Conservation (phyloP, 2,329 filamentous ascomycete species). For the Raffaelea ambrosiae region DNA sequence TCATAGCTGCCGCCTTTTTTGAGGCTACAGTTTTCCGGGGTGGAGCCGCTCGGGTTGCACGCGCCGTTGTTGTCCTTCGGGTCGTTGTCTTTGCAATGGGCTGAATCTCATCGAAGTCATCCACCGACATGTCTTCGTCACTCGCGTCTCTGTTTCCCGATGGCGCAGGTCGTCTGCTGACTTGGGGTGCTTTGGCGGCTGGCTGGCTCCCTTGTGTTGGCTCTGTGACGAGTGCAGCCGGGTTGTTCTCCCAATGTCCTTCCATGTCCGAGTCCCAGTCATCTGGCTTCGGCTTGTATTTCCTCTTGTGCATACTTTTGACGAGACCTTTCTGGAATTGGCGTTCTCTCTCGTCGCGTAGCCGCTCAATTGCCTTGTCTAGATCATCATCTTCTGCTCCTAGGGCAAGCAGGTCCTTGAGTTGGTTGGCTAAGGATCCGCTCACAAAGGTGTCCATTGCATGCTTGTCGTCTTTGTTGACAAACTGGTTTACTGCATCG, state of each 20-base stretch:
- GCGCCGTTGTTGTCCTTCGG: slow-evolving; percentile 20
- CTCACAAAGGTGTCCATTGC: slow-evolving; percentile 77
- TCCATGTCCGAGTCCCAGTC: slow-evolving; percentile 87
- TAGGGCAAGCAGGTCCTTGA: slow-evolving; percentile 59
- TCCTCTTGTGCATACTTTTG: slow-evolving; percentile 32
- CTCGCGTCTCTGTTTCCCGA: slow-evolving; percentile 14
- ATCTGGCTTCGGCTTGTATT: slow-evolving; percentile 66
- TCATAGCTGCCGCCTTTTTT: slow-evolving; percentile 22
- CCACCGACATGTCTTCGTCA: slow-evolving; percentile 43
- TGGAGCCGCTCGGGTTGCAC: slow-evolving; percentile 26
- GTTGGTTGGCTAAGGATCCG: slow-evolving; percentile 61
- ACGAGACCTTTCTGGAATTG: slow-evolving; percentile 59
- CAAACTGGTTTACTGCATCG: slow-evolving; percentile 86
- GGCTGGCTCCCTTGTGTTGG: slow-evolving; percentile 4
- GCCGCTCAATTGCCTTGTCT: slow-evolving; percentile 66
- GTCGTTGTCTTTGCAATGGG: slow-evolving; percentile 15
- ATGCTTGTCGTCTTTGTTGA: slow-evolving; percentile 91
- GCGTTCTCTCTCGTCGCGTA: slow-evolving; percentile 61
- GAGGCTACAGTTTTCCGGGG: slow-evolving; percentile 24
- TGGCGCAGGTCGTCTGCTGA: slow-evolving; percentile 11
- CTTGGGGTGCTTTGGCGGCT: not conserved
- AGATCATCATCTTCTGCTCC: slow-evolving; percentile 64
- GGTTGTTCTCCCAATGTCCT: slow-evolving; percentile 75
- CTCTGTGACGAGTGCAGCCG: slow-evolving; percentile 48
- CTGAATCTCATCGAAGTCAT: slow-evolving; percentile 44